Evolutionary conservation across 1,139 yeast species (phyloP).

Genomic region (Yamadazyma diddensiae): DNA sequence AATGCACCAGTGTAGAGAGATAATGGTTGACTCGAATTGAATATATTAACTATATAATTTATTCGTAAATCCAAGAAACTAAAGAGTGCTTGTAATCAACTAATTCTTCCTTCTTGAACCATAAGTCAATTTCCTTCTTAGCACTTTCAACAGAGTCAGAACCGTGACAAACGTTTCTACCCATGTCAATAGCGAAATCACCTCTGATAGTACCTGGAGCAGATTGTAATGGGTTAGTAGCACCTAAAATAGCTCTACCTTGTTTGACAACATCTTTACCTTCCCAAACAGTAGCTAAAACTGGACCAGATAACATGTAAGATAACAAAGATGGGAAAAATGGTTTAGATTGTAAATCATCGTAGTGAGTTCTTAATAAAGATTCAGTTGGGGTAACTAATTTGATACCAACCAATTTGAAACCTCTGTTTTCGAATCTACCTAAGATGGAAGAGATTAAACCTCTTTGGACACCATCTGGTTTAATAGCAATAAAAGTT

Average conservation of each 20-base stretch:
- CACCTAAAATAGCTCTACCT: slow-evolving; percentile 97
- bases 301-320: slow-evolving; percentile 98
- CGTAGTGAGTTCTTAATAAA: slow-evolving; percentile 90
- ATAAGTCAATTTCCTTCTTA: slow-evolving; percentile 88
- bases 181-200: slow-evolving; percentile 93
- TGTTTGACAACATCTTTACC: slow-evolving; percentile 99
- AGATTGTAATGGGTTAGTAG: slow-evolving; percentile 96
- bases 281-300: slow-evolving; percentile 99
- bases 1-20: too few species aligned
- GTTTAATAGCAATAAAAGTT: slow-evolving; percentile 98
- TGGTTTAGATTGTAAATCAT: slow-evolving; percentile 92
- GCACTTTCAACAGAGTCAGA: slow-evolving; percentile 99
- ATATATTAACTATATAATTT: slow-evolving; percentile 28
- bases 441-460: slow-evolving; percentile 83
- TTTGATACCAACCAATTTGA: slow-evolving; percentile 95
- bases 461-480: slow-evolving; percentile 99
- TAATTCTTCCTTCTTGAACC: slow-evolving; percentile 99
- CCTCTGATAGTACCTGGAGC: slow-evolving; percentile 99
- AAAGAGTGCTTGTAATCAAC: slow-evolving; percentile 86
- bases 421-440: slow-evolving; percentile 97
- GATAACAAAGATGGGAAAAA: slow-evolving; percentile 94
- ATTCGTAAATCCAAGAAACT: slow-evolving; percentile 93
- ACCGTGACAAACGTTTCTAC: slow-evolving; percentile 99
- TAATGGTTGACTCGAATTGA: too few species aligned
- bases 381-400: slow-evolving; percentile 83